Evolutionary conservation across 805 yeast genomes (phyloP).

Genomic region (Saccharomycopsis vini): DNA sequence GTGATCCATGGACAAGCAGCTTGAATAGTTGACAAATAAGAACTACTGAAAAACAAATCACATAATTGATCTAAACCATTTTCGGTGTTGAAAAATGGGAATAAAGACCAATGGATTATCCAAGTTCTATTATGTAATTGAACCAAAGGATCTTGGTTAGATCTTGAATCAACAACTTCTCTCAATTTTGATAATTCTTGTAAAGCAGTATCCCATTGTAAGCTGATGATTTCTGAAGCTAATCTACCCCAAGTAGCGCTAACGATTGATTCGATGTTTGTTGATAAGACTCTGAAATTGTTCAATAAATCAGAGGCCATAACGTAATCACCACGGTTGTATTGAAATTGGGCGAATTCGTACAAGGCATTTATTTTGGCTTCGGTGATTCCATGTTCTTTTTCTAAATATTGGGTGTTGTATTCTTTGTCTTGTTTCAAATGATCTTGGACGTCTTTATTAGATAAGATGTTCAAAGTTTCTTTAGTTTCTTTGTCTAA

Average conservation of each 20-base stretch:
- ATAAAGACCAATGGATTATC: slow-evolving; percentile 62
- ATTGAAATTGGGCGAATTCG: slow-evolving; percentile 53
- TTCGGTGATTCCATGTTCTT: slow-evolving; percentile 37
- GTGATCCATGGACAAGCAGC: slow-evolving; percentile 66
- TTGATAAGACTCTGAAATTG: slow-evolving; percentile 48
- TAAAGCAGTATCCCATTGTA: slow-evolving; percentile 43
- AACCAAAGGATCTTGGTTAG: slow-evolving; percentile 42
- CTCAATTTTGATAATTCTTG: slow-evolving; percentile 47
- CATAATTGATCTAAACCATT: slow-evolving; percentile 44
- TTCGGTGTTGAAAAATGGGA: slow-evolving; percentile 45
- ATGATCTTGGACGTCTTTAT: slow-evolving; percentile 42
- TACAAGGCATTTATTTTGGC: slow-evolving; percentile 42
- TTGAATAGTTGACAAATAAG: slow-evolving; percentile 58
- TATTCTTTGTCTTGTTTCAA: slow-evolving; percentile 48
- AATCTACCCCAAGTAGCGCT: slow-evolving; percentile 63
- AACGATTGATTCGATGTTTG: slow-evolving; percentile 39
- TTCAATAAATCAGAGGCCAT: slow-evolving; percentile 50
- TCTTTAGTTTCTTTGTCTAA: slow-evolving; percentile 36
- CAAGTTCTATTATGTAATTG: slow-evolving; percentile 59
- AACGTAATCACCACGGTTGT: slow-evolving; percentile 53
- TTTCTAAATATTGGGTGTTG: slow-evolving; percentile 39
- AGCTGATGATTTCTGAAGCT: slow-evolving; percentile 49
- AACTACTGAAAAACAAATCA: slow-evolving; percentile 50
- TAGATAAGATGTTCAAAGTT: slow-evolving; percentile 37
- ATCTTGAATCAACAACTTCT: slow-evolving; percentile 49